Conservation (phyloP, 2,329 filamentous ascomycete species). For the Epicoccum sorghinum region DNA sequence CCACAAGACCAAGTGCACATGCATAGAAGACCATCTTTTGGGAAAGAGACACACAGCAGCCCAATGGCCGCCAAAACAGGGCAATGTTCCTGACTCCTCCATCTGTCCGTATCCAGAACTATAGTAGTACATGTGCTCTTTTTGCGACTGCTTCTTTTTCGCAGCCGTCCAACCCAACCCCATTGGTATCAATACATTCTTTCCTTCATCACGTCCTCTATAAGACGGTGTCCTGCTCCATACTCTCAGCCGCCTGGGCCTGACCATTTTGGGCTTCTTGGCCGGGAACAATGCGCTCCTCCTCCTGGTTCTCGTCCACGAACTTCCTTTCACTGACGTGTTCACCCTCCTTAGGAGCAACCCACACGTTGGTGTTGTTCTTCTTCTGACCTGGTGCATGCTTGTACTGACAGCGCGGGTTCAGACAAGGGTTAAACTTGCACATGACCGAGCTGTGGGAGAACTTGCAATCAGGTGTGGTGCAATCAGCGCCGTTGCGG, state of each 20-base stretch:
- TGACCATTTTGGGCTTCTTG: slow-evolving; percentile 24
- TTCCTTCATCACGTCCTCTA: slow-evolving; percentile 11
- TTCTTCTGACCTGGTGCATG: slow-evolving; percentile 88
- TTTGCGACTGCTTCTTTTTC: slow-evolving; percentile 6
- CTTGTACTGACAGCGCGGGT: slow-evolving; percentile 85
- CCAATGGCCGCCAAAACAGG: slow-evolving; percentile 20
- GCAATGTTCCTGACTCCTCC: slow-evolving; percentile 7
- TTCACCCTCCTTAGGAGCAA: slow-evolving; percentile 57
- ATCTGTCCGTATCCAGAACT: slow-evolving; percentile 25
- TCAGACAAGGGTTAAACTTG: slow-evolving; percentile 90
- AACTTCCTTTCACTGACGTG: slow-evolving; percentile 92
- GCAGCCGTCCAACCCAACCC: slow-evolving; percentile 7
- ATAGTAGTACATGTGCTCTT: slow-evolving; percentile 32
- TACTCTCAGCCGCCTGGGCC: slow-evolving; percentile 21
- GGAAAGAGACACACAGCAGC: slow-evolving; percentile 23
- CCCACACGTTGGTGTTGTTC: slow-evolving; percentile 84
- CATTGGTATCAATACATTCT: slow-evolving; percentile 23
- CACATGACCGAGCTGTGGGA: slow-evolving; percentile 85
- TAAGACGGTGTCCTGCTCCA: slow-evolving; percentile 27
- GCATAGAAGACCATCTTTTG: not conserved
- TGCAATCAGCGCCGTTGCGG: slow-evolving; percentile 89
- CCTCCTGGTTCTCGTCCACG: slow-evolving; percentile 69
- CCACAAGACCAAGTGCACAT: not conserved
- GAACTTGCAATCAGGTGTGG: slow-evolving; percentile 82
- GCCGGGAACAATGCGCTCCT: slow-evolving; percentile 75